Evolutionary conservation across 202 grass and related monocot species (phyloP).

Genomic region (Schoenoplectus tabernaemontani): DNA sequence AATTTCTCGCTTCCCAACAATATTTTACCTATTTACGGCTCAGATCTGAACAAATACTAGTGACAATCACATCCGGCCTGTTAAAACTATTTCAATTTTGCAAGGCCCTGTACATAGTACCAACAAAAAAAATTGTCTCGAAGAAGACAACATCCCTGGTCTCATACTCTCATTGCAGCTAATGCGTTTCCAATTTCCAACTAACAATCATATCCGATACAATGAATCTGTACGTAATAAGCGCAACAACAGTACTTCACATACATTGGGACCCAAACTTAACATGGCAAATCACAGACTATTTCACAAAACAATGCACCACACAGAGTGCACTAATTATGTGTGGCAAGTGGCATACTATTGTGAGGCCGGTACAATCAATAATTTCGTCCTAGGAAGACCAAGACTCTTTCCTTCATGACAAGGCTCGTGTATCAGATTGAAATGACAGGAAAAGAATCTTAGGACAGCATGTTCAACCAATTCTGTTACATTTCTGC

Average conservation of each 20-base stretch:
- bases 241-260: too few relatives aligned
- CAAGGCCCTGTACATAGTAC: neutral
- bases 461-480: conserved; percentile 21
- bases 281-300: too few relatives aligned
- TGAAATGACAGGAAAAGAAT: conserved; percentile 23
- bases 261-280: neutral
- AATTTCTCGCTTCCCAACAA: neutral
- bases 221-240: neutral
- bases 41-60: neutral
- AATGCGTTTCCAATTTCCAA: neutral
- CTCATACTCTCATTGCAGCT: neutral
- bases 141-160: neutral
- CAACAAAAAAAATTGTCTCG: neutral
- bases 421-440: conserved; percentile 17
- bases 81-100: neutral
- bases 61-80: neutral
- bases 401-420: conserved; percentile 8
- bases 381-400: too few relatives aligned
- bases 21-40: neutral
- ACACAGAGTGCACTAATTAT: too few relatives aligned
- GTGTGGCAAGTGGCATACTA: neutral
- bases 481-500: conserved; percentile 13
- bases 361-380: too few relatives aligned
- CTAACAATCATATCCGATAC: conserved; percentile 1
- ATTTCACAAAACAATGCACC: too few relatives aligned